Percentiles rank a stretch among this genome's conserved stretches.
These are phyloP conservation scores for Ustilago cynodontis DNA, from an alignment of 1,284 basidiomycete genomes.

Conservation along the genomic window DNA sequence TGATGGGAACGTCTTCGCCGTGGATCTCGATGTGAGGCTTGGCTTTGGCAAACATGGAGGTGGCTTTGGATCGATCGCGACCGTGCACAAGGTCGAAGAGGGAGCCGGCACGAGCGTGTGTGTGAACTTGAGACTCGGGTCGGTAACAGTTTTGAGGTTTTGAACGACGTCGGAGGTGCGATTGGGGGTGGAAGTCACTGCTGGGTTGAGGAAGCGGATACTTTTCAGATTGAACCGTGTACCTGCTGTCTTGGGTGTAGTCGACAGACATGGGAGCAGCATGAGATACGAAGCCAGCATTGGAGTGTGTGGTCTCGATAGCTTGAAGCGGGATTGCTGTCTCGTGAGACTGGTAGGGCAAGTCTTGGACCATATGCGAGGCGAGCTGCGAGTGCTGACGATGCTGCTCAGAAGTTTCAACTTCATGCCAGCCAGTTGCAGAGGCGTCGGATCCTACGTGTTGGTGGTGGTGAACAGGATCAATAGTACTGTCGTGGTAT, in stretches of 20 bases:
- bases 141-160: conserved; percentile 1
- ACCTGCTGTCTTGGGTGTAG: conserved; percentile 20
- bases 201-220: neutral
- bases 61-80: conserved; percentile 10
- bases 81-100: conserved; percentile 48
- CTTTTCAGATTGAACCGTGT: conserved; percentile 20
- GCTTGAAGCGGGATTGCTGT: conserved; percentile 15
- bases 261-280: conserved; percentile 27
- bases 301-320: conserved; percentile 10
- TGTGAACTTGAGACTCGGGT: neutral
- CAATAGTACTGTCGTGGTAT: conserved; percentile 13
- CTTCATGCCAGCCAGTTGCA: conserved; percentile 29
- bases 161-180: conserved; percentile 30
- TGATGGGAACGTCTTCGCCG: conserved; percentile 60
- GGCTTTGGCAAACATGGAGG: neutral
- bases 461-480: neutral
- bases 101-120: conserved; percentile 21
- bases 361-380: neutral
- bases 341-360: conserved; percentile 11
- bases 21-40: conserved; percentile 50
- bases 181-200: neutral
- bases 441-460: conserved; percentile 5
- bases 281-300: conserved; percentile 16
- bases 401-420: conserved; percentile 38
- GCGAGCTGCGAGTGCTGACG: neutral